phyloP scores from a whole-genome alignment of 257 asterid species.

The Thymus mandschuricus region DNA sequence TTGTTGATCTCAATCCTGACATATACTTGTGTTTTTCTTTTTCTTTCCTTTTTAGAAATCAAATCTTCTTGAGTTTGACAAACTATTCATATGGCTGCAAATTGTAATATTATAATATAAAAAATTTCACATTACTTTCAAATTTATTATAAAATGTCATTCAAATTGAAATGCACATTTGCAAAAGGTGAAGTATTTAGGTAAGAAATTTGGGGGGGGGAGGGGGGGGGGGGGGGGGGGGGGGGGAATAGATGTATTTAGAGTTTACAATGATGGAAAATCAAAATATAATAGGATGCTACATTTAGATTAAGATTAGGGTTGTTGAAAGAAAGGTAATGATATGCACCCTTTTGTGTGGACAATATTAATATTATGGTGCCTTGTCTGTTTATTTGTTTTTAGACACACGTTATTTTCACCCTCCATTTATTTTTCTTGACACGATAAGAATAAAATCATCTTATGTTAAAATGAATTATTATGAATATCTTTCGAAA shows the following conservation, averaged over 20 bases:
- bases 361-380: conserved; percentile 44
- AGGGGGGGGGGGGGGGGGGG: no score
- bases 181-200: background rate
- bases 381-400: conserved; percentile 44
- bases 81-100: background rate
- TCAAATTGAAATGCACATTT: background rate
- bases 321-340: conserved; percentile 27
- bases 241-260: background rate
- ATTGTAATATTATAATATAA: background rate
- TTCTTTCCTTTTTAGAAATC: no score
- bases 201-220: no score
- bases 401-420: conserved; percentile 22
- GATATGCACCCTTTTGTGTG: conserved; percentile 46
- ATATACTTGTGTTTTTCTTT: no score
- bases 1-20: background rate
- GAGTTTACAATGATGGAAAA: conserved; percentile 30
- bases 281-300: conserved; percentile 31
- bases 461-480: conserved; percentile 20
- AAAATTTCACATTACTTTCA: background rate
- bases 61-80: background rate
- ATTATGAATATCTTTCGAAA: conserved; percentile 29
- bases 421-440: conserved; percentile 29
- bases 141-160: background rate
- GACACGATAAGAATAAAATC: conserved; percentile 47
- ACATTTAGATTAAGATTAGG: conserved; percentile 30